These are phyloP conservation scores for Miscanthus lutarioriparius DNA, from an alignment of 176 grass and related monocot genomes.

Conservation along the genomic window DNA sequence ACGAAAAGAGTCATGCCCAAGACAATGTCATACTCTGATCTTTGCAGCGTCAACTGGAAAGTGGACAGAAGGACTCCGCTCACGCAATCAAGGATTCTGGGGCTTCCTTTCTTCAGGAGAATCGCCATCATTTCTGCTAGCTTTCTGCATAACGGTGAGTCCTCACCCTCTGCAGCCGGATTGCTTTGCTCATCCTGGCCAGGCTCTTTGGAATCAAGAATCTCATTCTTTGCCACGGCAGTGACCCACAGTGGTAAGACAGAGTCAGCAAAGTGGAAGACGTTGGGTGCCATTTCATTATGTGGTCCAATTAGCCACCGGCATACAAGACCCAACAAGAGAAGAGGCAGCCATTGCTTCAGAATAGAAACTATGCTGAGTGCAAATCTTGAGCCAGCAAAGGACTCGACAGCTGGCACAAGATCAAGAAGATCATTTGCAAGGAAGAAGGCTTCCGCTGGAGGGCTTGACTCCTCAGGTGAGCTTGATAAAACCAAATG, in stretches of 20 bases:
- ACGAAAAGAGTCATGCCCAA: conserved; percentile 64
- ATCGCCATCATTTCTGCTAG: conserved; percentile 57
- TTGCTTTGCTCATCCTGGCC: conserved; percentile 40
- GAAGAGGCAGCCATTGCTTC: conserved; percentile 78
- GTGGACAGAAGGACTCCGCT: conserved; percentile 50
- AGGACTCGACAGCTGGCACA: conserved; percentile 53
- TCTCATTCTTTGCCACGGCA: conserved; percentile 57
- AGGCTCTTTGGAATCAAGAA: conserved; percentile 41
- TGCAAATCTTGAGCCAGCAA: conserved; percentile 53
- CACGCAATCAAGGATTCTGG: conserved; percentile 62
- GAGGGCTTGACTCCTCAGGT: conserved; percentile 38
- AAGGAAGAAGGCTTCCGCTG: conserved; percentile 63
- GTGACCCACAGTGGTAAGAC: conserved; percentile 71
- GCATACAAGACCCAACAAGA: conserved; percentile 75
- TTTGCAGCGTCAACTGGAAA: conserved; percentile 41
- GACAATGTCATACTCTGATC: conserved; percentile 43
- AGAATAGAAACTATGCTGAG: conserved; percentile 47
- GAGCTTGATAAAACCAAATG: conserved; percentile 67
- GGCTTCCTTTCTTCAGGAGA: conserved; percentile 79
- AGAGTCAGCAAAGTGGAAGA: conserved; percentile 25
- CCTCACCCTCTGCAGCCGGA: conserved; percentile 5
- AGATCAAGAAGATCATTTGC: conserved; percentile 90
- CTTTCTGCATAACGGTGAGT: conserved; percentile 49
- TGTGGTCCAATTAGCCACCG: conserved; percentile 43
- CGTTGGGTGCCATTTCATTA: conserved; percentile 33